A percentile compares a stretch with the other conserved stretches of the same genome.
Evolutionary conservation across 148 eudicot genomes (phyloP).

Genomic region (Rhododendron molle): DNA sequence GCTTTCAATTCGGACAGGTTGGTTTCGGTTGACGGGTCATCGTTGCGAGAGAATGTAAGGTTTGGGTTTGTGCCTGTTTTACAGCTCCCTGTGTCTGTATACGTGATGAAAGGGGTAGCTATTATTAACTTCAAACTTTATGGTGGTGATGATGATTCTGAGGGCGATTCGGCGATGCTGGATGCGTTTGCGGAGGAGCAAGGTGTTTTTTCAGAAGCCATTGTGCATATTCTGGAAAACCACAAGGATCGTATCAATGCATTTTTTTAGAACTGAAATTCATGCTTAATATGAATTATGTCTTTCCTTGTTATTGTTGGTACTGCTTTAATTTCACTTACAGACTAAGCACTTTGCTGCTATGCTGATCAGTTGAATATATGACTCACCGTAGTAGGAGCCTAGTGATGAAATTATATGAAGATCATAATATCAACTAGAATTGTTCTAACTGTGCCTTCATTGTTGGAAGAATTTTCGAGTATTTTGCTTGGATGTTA

Average conservation of each 20-base stretch:
- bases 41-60: neutral
- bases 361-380: too few species aligned
- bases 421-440: too few species aligned
- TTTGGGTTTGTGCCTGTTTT: neutral
- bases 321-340: too few species aligned
- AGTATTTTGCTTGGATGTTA: too few species aligned
- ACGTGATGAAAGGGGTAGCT: neutral
- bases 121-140: neutral
- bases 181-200: neutral
- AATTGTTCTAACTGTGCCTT: too few species aligned
- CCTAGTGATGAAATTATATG: too few species aligned
- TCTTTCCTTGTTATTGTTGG: too few species aligned
- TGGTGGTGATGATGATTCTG: neutral
- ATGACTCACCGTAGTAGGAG: too few species aligned
- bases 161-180: neutral
- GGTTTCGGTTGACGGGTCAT: neutral
- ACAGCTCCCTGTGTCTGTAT: neutral
- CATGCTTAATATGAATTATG: too few species aligned
- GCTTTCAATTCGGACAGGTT: neutral
- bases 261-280: neutral
- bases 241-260: neutral
- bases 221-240: neutral
- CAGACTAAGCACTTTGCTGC: too few species aligned
- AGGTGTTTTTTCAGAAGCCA: neutral
- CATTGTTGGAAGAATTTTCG: too few species aligned